Evolutionary conservation across 805 yeast species (phyloP).

Genomic region (Metschnikowia proteae): DNA sequence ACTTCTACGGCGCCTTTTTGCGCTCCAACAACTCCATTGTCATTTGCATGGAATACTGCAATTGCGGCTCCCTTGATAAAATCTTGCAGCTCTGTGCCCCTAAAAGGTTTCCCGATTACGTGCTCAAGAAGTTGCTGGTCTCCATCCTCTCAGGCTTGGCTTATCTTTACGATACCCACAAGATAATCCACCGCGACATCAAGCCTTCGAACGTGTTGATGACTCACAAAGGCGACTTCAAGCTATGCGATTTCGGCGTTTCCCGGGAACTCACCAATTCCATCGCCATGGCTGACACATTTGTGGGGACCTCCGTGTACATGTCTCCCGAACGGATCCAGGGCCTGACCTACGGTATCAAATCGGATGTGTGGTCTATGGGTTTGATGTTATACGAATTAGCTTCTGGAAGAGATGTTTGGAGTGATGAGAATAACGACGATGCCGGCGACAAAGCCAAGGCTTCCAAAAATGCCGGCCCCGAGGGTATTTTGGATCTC

Average conservation of each 20-base stretch:
- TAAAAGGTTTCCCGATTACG: conserved; percentile 49
- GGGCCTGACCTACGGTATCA: conserved; percentile 90
- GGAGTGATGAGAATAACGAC: conserved; percentile 47
- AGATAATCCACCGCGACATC: conserved; percentile 92
- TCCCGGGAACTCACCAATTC: conserved; percentile 89
- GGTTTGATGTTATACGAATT: conserved; percentile 88
- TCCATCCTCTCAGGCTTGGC: conserved; percentile 77
- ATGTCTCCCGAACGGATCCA: conserved; percentile 97
- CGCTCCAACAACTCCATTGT: conserved; percentile 64
- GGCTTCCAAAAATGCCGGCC: conserved; percentile 37
- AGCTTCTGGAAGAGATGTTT: conserved; percentile 80
- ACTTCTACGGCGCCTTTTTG: conserved; percentile 87
- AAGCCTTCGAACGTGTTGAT: conserved; percentile 92
- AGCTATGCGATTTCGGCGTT: conserved; percentile 96
- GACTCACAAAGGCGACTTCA: conserved; percentile 81
- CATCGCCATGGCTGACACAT: conserved; percentile 81
- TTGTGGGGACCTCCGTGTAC: conserved; percentile 96
- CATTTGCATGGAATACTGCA: conserved; percentile 94
- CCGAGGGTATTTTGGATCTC: conserved; percentile 86
- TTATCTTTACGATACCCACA: conserved; percentile 76
- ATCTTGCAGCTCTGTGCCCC: conserved; percentile 51
- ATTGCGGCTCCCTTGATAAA: conserved; percentile 87
- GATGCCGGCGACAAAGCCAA: conserved; percentile 1
- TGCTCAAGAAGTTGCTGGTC: conserved; percentile 68
- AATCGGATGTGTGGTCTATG: conserved; percentile 95